These are phyloP conservation scores for Dryadomyces quercus-mongolicae DNA, from an alignment of 2,329 filamentous ascomycete species.

Conservation along the genomic window DNA sequence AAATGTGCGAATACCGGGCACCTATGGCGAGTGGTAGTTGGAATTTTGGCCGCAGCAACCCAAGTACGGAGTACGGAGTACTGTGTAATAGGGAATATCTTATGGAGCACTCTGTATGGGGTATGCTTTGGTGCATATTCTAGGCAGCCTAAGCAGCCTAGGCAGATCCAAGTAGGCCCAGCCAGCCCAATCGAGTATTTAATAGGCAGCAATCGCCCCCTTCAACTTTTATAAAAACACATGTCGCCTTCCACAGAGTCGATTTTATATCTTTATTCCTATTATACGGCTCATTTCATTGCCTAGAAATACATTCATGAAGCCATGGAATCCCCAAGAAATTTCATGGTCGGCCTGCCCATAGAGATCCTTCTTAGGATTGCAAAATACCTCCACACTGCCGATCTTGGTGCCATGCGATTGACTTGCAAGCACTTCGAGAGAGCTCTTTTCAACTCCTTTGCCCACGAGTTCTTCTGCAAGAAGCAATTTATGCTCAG, in stretches of 20 bases:
- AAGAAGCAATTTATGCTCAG: constrained; percentile 56
- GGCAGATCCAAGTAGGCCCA: no score
- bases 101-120: not conserved
- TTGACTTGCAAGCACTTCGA: constrained; percentile 43
- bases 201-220: not conserved
- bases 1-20: constrained; percentile 6
- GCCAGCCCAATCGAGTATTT: no score
- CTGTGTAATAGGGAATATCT: no score
- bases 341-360: constrained; percentile 26
- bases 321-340: not conserved
- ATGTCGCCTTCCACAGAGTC: no score
- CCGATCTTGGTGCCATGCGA: constrained; percentile 42
- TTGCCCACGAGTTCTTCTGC: constrained; percentile 50
- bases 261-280: not conserved
- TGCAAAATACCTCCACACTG: constrained; percentile 37
- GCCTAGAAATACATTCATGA: no score
- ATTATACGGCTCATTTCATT: not conserved
- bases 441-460: constrained; percentile 38
- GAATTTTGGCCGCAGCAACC: no score
- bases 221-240: not conserved
- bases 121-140: not conserved
- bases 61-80: no score
- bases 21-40: constrained; percentile 3
- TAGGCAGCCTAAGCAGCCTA: not conserved
- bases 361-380: constrained; percentile 48